A percentile compares a stretch with the other conserved stretches of the same genome.
Conservation (phyloP, 805 yeast genomes). For the Wickerhamiella kurtzmanii region DNA sequence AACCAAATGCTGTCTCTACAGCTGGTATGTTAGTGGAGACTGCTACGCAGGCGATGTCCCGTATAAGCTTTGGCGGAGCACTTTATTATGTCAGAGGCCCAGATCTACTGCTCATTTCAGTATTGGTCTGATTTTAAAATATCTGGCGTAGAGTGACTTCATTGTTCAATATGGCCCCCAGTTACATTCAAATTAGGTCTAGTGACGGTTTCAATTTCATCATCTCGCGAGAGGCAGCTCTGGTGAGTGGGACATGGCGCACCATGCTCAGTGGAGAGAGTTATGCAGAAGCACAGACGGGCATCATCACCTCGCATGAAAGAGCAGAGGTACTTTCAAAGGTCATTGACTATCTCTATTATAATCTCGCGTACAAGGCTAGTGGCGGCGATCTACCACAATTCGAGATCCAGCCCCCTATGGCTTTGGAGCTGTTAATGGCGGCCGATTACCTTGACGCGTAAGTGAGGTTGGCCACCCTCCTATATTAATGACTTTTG, state of each 20-base stretch:
- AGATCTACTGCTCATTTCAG: too few relatives aligned
- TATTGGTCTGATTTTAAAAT: too few relatives aligned
- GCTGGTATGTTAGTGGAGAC: too few relatives aligned
- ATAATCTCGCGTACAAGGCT: constrained; percentile 48
- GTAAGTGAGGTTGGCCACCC: not conserved
- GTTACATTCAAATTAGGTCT: constrained; percentile 54
- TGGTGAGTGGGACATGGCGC: constrained; percentile 49
- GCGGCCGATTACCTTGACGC: constrained; percentile 79
- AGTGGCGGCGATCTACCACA: constrained; percentile 12
- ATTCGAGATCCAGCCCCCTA: constrained; percentile 82
- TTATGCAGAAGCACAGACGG: constrained; percentile 48
- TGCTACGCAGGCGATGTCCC: too few relatives aligned
- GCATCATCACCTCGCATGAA: constrained; percentile 41
- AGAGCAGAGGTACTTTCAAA: constrained; percentile 61
- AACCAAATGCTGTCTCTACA: too few relatives aligned
- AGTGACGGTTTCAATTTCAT: constrained; percentile 54
- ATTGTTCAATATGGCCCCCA: constrained; percentile 16
- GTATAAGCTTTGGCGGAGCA: too few relatives aligned
- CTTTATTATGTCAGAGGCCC: too few relatives aligned
- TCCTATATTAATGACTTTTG: not conserved
- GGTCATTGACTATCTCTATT: constrained; percentile 74
- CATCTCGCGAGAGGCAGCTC: constrained; percentile 60
- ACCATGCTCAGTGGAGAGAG: constrained; percentile 36
- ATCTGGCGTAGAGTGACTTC: too few relatives aligned
- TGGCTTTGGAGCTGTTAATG: constrained; percentile 80